phyloP scores from a whole-genome alignment of 768 basidiomycete genomes.

The Pluteus cervinus region DNA sequence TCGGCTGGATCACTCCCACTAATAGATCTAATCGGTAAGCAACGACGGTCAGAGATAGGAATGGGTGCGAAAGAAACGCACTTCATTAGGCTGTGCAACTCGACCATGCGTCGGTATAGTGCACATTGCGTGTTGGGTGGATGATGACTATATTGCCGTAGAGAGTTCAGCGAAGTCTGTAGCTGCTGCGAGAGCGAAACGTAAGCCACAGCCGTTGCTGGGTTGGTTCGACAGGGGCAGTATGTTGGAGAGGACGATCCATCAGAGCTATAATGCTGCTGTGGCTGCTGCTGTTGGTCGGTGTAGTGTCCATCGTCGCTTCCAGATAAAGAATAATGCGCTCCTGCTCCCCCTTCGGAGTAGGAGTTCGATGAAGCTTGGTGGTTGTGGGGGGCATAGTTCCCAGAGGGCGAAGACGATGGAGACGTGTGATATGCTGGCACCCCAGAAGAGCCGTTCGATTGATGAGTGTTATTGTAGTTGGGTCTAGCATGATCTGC shows the following conservation, averaged over 20 bases:
- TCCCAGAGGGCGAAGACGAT: slow-evolving; percentile 27
- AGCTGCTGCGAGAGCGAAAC: slow-evolving; percentile 60
- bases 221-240: slow-evolving; percentile 61
- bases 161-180: slow-evolving; percentile 45
- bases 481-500: slow-evolving; percentile 29
- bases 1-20: slow-evolving; percentile 49
- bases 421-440: no score
- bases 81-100: slow-evolving; percentile 62
- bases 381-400: slow-evolving; percentile 4
- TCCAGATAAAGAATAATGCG: slow-evolving; percentile 26
- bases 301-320: slow-evolving; percentile 36
- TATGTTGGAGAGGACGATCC: slow-evolving; percentile 30
- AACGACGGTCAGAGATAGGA: no score
- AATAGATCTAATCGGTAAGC: slow-evolving; percentile 11
- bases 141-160: slow-evolving; percentile 60
- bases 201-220: slow-evolving; percentile 52
- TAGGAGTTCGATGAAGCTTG: slow-evolving; percentile 16
- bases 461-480: no score
- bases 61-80: slow-evolving; percentile 34
- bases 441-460: slow-evolving; percentile 14
- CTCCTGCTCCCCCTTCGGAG: slow-evolving; percentile 26
- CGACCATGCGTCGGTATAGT: slow-evolving; percentile 52
- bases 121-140: slow-evolving; percentile 46
- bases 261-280: slow-evolving; percentile 25
- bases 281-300: slow-evolving; percentile 11